Evolutionary conservation across 106 monocot genomes (phyloP).

Genomic region (Dendrobium catenatum): DNA sequence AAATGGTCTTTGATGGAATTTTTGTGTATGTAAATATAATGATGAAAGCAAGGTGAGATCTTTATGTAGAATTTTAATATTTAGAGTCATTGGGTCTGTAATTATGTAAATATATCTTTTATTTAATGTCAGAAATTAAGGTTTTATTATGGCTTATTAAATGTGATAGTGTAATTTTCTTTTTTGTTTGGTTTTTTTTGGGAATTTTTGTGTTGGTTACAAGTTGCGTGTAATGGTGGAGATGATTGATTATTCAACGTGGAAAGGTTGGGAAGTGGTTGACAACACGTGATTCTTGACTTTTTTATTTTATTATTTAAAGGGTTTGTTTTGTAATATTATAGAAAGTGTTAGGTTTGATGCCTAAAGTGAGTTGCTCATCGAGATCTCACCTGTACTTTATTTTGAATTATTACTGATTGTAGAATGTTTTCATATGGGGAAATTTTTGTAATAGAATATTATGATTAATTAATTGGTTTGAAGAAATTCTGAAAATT

Average conservation of each 20-base stretch:
- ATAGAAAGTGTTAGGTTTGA: too few species aligned
- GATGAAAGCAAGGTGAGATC: neutral
- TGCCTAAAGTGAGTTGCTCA: too few species aligned
- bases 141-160: neutral
- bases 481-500: too few species aligned
- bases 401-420: too few species aligned
- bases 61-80: neutral
- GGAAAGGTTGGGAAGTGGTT: constrained; percentile 1
- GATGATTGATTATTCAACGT: neutral
- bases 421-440: too few species aligned
- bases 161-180: neutral
- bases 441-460: too few species aligned
- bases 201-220: neutral
- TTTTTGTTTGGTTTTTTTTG: neutral
- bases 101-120: constrained; percentile 7
- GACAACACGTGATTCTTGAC: constrained; percentile 10
- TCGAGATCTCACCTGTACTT: too few species aligned
- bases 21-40: constrained; percentile 4
- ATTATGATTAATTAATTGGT: too few species aligned
- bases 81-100: neutral
- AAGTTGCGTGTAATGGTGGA: neutral
- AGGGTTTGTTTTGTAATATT: neutral
- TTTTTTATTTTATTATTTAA: neutral
- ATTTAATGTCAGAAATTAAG: neutral
- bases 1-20: neutral